A percentile compares a stretch with the other conserved stretches of the same genome.
Conservation (phyloP, 1,284 basidiomycete genomes). For the Austroboletus olivaceoglutinosus region DNA sequence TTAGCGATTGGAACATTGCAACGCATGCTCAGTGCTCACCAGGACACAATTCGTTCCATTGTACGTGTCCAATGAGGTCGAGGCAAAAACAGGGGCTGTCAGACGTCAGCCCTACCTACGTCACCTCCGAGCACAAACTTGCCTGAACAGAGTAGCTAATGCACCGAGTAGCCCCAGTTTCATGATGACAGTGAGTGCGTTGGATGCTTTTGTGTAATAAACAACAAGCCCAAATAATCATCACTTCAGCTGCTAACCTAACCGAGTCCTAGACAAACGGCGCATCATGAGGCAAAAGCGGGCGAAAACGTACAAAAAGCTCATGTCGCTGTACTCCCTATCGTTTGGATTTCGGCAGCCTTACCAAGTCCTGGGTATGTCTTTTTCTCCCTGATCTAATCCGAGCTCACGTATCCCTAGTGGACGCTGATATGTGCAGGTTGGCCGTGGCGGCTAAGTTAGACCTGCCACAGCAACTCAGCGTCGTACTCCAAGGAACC, state of each 20-base stretch:
- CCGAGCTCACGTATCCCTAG: conserved; percentile 41
- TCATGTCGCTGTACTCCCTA: conserved; percentile 84
- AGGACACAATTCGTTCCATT: conserved; percentile 65
- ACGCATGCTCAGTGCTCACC: too few relatives aligned
- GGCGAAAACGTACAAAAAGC: conserved; percentile 88
- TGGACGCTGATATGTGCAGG: conserved; percentile 84
- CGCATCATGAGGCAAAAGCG: conserved; percentile 85
- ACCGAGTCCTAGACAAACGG: neutral
- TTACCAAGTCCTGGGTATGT: conserved; percentile 82
- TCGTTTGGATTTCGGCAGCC: conserved; percentile 89
- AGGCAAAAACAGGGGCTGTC: conserved; percentile 40
- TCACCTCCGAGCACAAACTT: neutral
- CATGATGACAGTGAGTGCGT: conserved; percentile 12
- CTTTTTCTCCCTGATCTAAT: conserved; percentile 2
- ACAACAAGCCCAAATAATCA: conserved; percentile 31
- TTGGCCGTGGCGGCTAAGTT: conserved; percentile 66
- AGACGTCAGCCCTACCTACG: neutral
- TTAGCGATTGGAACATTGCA: conserved; percentile 1
- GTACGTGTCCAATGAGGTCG: conserved; percentile 58
- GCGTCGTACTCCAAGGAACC: conserved; percentile 74
- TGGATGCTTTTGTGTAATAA: neutral
- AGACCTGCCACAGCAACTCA: conserved; percentile 74
- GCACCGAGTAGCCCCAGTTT: conserved; percentile 11
- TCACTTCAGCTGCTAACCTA: neutral
- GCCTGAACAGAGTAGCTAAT: conserved; percentile 16